phyloP scores from a whole-genome alignment of 768 basidiomycete genomes.

The Termitomyces sp. region DNA sequence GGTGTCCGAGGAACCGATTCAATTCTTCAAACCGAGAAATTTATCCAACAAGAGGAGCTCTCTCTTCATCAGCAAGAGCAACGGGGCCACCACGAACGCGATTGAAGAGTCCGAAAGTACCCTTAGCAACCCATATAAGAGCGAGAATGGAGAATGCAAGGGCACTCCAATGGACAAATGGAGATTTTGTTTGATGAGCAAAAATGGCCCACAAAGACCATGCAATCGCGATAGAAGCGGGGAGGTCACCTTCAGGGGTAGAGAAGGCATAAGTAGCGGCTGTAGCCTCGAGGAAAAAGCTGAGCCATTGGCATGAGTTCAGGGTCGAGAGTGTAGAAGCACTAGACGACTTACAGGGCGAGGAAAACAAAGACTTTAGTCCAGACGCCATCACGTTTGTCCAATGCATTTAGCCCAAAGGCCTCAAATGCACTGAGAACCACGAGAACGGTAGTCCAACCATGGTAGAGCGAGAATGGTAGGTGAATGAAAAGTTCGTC shows the following conservation, averaged over 20 bases:
- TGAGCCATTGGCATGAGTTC: conserved; percentile 19
- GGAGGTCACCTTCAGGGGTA: conserved; percentile 85
- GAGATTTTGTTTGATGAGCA: conserved; percentile 58
- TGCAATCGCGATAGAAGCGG: conserved; percentile 86
- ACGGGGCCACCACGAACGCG: conserved; percentile 47
- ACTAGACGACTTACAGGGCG: conserved; percentile 55
- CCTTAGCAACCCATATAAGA: conserved; percentile 82
- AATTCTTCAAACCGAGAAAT: neutral
- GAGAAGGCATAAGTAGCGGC: conserved; percentile 95
- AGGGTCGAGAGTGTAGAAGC: neutral
- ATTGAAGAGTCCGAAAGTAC: conserved; percentile 51
- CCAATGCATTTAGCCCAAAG: conserved; percentile 75
- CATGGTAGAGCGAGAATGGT: conserved; percentile 95
- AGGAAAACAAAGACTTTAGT: conserved; percentile 97
- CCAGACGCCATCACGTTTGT: conserved; percentile 73
- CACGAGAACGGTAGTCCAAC: conserved; percentile 85
- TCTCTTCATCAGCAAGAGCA: conserved; percentile 80
- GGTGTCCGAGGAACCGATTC: neutral
- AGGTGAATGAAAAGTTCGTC: conserved; percentile 93
- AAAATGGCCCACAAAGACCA: conserved; percentile 97
- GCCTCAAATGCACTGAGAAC: conserved; percentile 83
- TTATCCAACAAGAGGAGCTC: conserved; percentile 70
- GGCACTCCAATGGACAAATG: conserved; percentile 89
- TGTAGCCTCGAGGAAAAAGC: conserved; percentile 90
- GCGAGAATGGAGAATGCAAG: conserved; percentile 84